A percentile compares a stretch with the other conserved stretches of the same genome.
Evolutionary conservation across 2,329 filamentous ascomycete species (phyloP).

Genomic region (Alternaria brassicae): DNA sequence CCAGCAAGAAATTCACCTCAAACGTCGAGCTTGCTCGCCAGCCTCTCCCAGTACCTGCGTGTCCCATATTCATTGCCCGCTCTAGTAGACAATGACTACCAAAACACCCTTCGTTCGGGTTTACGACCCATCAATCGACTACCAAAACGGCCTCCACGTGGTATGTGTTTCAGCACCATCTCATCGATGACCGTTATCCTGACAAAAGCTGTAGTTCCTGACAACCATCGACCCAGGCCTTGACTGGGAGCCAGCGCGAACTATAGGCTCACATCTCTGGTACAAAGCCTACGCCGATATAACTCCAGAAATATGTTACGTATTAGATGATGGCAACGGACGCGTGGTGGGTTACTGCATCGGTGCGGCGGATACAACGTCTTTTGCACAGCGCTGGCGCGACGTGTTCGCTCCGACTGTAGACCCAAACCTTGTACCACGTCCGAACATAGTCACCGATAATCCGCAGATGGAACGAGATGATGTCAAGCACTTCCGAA

Average conservation of each 20-base stretch:
- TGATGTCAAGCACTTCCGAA: slow-evolving; percentile 23
- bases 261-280: slow-evolving; percentile 43
- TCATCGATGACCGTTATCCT: neutral
- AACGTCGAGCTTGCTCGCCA: neutral
- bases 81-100: slow-evolving; percentile 7
- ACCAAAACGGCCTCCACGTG: slow-evolving; percentile 25
- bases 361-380: slow-evolving; percentile 38
- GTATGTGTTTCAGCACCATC: slow-evolving; percentile 10
- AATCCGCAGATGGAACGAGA: slow-evolving; percentile 30
- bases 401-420: slow-evolving; percentile 36
- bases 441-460: slow-evolving; percentile 7
- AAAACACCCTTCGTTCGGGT: slow-evolving; percentile 24
- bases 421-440: slow-evolving; percentile 26
- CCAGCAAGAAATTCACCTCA: neutral
- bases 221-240: slow-evolving; percentile 32
- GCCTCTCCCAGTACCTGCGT: neutral
- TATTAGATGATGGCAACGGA: slow-evolving; percentile 45
- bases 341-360: slow-evolving; percentile 50
- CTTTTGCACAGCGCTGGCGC: slow-evolving; percentile 39
- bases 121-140: slow-evolving; percentile 27
- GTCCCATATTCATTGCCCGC: neutral
- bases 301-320: slow-evolving; percentile 42
- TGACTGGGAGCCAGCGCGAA: slow-evolving; percentile 37
- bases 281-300: slow-evolving; percentile 45
- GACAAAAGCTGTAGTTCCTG: slow-evolving; percentile 27